A percentile compares a stretch with the other conserved stretches of the same genome.
phyloP scores from a whole-genome alignment of 345 rosid genomes.

The Limnanthes douglasii region DNA sequence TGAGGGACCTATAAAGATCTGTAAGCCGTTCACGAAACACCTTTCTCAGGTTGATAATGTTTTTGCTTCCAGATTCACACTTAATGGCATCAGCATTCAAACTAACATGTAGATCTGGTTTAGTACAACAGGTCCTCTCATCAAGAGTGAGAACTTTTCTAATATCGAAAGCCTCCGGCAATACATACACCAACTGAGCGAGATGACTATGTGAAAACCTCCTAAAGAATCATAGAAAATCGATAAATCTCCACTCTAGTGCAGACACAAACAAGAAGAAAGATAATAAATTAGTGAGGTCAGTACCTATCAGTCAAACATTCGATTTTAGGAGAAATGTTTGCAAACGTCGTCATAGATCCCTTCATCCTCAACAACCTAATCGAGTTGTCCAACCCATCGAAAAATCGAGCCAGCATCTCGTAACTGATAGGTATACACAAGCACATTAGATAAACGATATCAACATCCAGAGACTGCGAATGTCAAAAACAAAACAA shows the following conservation, averaged over 20 bases:
- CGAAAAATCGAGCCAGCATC: conserved; percentile 44
- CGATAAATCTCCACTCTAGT: neutral
- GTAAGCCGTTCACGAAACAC: conserved; percentile 43
- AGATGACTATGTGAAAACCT: conserved; percentile 58
- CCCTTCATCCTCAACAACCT: conserved; percentile 36
- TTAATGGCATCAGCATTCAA: conserved; percentile 34
- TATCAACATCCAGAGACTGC: too few species aligned
- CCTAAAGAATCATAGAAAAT: conserved; percentile 35
- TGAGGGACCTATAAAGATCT: conserved; percentile 41
- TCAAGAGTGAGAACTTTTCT: conserved; percentile 39
- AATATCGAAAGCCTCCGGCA: conserved; percentile 71
- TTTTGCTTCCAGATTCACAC: conserved; percentile 23
- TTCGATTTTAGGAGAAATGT: conserved; percentile 38
- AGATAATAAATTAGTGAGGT: neutral
- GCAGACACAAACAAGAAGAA: neutral
- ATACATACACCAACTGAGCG: conserved; percentile 58
- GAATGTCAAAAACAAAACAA: neutral
- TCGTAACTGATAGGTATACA: too few species aligned
- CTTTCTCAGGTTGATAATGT: conserved; percentile 33
- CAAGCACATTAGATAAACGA: too few species aligned
- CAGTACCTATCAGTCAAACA: conserved; percentile 55
- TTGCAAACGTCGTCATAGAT: conserved; percentile 33
- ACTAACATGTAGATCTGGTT: conserved; percentile 63
- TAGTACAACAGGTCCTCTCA: conserved; percentile 60
- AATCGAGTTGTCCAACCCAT: conserved; percentile 48